phyloP scores from a whole-genome alignment of 306 rosid species.

The Vachellia collinsii region DNA sequence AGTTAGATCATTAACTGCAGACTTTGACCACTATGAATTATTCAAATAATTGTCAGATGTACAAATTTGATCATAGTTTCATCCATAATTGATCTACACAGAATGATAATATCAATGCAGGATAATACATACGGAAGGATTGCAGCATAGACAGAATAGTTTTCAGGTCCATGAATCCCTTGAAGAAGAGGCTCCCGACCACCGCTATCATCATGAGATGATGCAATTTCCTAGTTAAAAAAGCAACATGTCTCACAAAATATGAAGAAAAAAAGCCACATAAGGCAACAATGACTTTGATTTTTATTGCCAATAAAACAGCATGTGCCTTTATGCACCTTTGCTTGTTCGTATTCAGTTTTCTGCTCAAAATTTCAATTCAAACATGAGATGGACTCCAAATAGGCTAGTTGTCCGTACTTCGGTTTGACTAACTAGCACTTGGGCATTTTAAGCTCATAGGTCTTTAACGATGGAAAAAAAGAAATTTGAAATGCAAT shows the following conservation, averaged over 20 bases:
- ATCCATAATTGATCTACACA: neutral
- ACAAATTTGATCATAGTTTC: neutral
- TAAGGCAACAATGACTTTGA: neutral
- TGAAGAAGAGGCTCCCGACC: conserved; percentile 53
- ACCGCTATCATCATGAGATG: conserved; percentile 46
- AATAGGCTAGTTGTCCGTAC: neutral
- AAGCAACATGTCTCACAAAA: neutral
- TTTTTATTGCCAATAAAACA: neutral
- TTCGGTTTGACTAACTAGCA: neutral
- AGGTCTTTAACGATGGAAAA: neutral
- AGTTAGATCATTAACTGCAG: too few species aligned
- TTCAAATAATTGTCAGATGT: neutral
- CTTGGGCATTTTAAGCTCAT: neutral
- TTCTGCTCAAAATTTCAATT: neutral
- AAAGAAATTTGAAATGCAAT: neutral
- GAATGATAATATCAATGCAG: neutral
- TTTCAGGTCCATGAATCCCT: conserved; percentile 43
- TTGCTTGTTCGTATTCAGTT: neutral
- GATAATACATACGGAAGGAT: conserved; percentile 60
- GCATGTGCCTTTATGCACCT: neutral
- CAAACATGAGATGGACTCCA: neutral
- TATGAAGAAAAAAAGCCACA: neutral
- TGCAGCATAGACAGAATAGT: conserved; percentile 54
- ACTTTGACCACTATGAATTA: neutral
- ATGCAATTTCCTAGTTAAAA: conserved; percentile 43